Conservation (phyloP, 2,329 filamentous ascomycete genomes). For the Colletotrichum sp. region DNA sequence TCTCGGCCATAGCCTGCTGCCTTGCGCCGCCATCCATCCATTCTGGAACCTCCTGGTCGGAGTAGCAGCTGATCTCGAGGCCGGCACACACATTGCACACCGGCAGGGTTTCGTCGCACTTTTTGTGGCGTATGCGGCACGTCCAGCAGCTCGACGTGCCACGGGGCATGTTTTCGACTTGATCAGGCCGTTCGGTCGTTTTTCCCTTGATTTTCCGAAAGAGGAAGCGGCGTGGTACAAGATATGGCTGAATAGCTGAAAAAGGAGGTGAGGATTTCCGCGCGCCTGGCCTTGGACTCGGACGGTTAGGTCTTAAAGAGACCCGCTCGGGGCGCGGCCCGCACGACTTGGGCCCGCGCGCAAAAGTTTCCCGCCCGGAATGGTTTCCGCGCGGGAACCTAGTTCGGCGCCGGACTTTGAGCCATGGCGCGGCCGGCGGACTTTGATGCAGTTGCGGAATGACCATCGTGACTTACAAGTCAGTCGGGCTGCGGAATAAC, state of each 20-base stretch:
- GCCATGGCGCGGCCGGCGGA: not conserved
- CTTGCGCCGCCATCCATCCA: slow-evolving; percentile 56
- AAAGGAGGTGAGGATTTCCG: not conserved
- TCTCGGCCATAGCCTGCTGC: slow-evolving; percentile 23
- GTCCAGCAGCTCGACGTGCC: slow-evolving; percentile 60
- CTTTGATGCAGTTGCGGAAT: not conserved
- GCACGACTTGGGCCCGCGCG: not conserved
- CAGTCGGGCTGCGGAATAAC: not conserved
- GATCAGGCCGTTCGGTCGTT: not conserved
- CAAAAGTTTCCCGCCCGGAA: not conserved
- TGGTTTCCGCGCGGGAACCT: not conserved
- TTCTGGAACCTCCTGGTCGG: slow-evolving; percentile 53
- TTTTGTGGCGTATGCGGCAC: slow-evolving; percentile 65
- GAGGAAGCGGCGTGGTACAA: not conserved
- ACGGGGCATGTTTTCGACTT: not conserved
- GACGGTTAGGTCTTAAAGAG: not conserved
- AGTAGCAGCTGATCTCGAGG: slow-evolving; percentile 63
- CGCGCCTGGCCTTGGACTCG: not conserved
- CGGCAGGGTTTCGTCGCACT: slow-evolving; percentile 60
- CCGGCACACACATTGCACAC: slow-evolving; percentile 53
- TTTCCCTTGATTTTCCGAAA: not conserved
- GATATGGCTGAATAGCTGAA: not conserved
- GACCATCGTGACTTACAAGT: not conserved
- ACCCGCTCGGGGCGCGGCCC: not conserved
- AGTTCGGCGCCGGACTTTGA: not conserved